phyloP scores from a whole-genome alignment of 2,329 filamentous ascomycete species.

The Gaeumannomyces sp. region DNA sequence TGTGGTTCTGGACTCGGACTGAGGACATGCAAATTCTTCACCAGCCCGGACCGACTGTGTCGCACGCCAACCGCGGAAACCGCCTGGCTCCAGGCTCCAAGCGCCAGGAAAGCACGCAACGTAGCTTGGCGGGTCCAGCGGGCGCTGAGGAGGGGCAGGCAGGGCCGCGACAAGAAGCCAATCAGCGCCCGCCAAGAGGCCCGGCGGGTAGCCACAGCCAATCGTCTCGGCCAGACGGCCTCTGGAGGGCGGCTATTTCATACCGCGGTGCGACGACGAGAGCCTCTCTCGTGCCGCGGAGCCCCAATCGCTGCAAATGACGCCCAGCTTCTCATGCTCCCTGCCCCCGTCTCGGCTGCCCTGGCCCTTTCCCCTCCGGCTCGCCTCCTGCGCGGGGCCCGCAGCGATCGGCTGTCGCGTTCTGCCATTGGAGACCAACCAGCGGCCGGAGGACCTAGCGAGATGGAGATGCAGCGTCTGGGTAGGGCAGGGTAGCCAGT shows the following conservation, averaged over 20 bases:
- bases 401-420: not conserved
- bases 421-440: not conserved
- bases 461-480: not conserved
- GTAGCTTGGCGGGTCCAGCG: not conserved
- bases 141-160: too few relatives aligned
- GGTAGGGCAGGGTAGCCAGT: not conserved
- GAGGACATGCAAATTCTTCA: not conserved
- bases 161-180: constrained; percentile 19
- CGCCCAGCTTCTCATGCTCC: not conserved
- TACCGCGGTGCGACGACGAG: constrained; percentile 20
- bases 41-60: too few relatives aligned
- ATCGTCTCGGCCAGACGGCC: constrained; percentile 17
- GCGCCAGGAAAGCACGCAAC: not conserved
- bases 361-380: not conserved
- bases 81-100: too few relatives aligned
- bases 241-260: constrained; percentile 33
- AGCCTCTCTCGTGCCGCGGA: constrained; percentile 5
- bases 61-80: too few relatives aligned
- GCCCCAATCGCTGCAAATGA: not conserved
- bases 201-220: constrained; percentile 20
- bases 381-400: not conserved
- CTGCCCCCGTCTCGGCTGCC: too few relatives aligned
- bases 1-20: not conserved
- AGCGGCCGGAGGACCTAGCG: not conserved
- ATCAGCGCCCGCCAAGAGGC: constrained; percentile 15